These are phyloP conservation scores for Prosopis cineraria DNA, from an alignment of 306 rosid genomes.

Conservation along the genomic window DNA sequence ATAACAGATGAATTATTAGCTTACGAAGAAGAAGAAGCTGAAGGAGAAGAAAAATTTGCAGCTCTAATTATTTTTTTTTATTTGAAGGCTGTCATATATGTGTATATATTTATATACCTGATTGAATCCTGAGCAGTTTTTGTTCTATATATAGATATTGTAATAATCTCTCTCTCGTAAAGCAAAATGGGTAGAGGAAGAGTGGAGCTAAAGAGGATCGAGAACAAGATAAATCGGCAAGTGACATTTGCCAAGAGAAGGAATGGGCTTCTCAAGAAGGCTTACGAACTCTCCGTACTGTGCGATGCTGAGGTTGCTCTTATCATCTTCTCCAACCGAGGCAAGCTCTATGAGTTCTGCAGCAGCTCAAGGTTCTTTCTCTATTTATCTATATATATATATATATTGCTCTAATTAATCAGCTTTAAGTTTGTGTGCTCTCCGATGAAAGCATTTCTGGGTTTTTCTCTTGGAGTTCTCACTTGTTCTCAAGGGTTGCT, in stretches of 20 bases:
- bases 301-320: slow-evolving; percentile 90
- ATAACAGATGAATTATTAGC: slow-evolving; percentile 16
- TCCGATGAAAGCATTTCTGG: background rate
- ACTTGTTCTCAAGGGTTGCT: slow-evolving; percentile 13
- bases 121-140: slow-evolving; percentile 23
- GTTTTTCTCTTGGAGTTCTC: slow-evolving; percentile 1
- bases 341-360: slow-evolving; percentile 84
- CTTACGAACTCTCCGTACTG: slow-evolving; percentile 80
- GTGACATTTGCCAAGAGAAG: slow-evolving; percentile 88
- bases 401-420: background rate
- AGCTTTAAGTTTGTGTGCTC: background rate
- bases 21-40: slow-evolving; percentile 2
- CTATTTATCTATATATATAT: background rate
- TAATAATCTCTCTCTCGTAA: background rate
- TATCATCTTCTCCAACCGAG: slow-evolving; percentile 76
- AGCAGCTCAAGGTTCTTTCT: slow-evolving; percentile 55
- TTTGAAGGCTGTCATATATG: background rate
- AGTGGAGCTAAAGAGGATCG: slow-evolving; percentile 89
- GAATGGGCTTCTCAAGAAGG: slow-evolving; percentile 79
- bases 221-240: slow-evolving; percentile 80
- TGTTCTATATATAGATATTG: background rate
- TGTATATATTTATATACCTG: background rate
- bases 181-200: slow-evolving; percentile 77
- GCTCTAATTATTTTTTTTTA: too few relatives aligned
- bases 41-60: slow-evolving; percentile 24